phyloP scores from a whole-genome alignment of 305 asterid genomes.

The Fraxinus dipetala region DNA sequence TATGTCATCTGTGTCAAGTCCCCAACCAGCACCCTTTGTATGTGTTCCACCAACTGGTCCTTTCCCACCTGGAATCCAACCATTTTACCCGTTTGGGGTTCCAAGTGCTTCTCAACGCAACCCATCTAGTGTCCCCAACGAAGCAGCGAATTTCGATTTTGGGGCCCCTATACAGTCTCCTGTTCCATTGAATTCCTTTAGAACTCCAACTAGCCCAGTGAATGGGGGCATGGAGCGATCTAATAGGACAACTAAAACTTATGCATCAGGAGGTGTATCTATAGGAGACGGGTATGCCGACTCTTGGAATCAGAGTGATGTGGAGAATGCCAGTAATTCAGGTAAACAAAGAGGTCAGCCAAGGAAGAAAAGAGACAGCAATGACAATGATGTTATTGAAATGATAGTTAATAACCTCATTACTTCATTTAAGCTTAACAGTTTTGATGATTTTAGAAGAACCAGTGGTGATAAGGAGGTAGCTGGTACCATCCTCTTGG shows the following conservation, averaged over 20 bases:
- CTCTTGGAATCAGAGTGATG: conserved; percentile 24
- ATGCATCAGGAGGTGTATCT: background rate
- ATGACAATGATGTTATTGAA: conserved; percentile 43
- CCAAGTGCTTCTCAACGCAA: conserved; percentile 37
- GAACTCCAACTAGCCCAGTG: conserved; percentile 45
- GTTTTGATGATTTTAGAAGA: conserved; percentile 46
- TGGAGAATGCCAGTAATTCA: conserved; percentile 40
- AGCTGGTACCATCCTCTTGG: conserved; percentile 32
- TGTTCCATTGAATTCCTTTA: conserved; percentile 62
- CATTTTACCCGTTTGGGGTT: conserved; percentile 64
- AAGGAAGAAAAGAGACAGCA: conserved; percentile 38
- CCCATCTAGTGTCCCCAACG: conserved; percentile 27
- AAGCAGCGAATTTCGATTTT: conserved; percentile 31
- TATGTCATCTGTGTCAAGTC: conserved; percentile 40
- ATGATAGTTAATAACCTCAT: conserved; percentile 40
- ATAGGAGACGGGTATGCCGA: background rate
- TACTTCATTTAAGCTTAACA: conserved; percentile 41
- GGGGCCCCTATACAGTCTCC: conserved; percentile 51
- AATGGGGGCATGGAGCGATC: conserved; percentile 48
- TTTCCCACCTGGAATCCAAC: conserved; percentile 72
- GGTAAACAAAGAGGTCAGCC: conserved; percentile 44
- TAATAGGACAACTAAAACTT: conserved; percentile 1
- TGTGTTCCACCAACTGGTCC: conserved; percentile 88
- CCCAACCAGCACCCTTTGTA: conserved; percentile 74
- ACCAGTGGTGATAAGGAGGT: conserved; percentile 45